Evolutionary conservation across 2,329 filamentous ascomycete genomes (phyloP), one percentile per base, ranked within the genome.

Genomic region (Aspergillus sp.): DNA sequence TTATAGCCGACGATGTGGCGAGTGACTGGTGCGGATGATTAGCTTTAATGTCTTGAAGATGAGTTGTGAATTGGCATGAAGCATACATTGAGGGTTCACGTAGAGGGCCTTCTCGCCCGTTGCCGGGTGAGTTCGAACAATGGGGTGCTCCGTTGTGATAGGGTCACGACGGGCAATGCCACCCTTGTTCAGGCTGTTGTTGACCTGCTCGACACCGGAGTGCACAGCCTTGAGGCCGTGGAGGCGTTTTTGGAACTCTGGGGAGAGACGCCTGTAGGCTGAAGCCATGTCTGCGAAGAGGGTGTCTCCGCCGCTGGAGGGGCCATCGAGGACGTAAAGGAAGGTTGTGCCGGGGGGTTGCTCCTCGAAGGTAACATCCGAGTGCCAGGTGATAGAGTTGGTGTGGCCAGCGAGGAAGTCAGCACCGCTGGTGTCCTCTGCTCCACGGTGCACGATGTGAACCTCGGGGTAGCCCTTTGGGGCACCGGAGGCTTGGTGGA

Each of bases 311-410:
- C 92, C 92, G 0, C 85, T 87, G 40, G 84, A 80, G 1, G 92
- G 92, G 45, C 85, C 87, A 70, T 96, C 91, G n/a, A 97, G 83
- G 50, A 92, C 82, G 70, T 96, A 96, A 37, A 96, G 76, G 75
- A 96, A 96, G 0, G 93, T 96, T 0, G 91, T 96, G 30, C 91
- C 91, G 0, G 93, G 91, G 1, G 93, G 91, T 76, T 97, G 92
- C 64, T 84, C 79, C 78, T 96, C 93, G 70, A 96, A 96, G 0
- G 89, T 90, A 1, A 96, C 88, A 65, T 96, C 92, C 0, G 87
- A 90, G 77, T 96, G 92, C 91, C 91, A 96, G 7, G 90, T 90
- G 1, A 96, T 86, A 1, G 88, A 90, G 75, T 88, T 93, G 3
- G 89, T 93, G 20, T 89, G 83, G 47, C 85, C 84, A 54, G 82